Evolutionary conservation across 2,329 filamentous ascomycete species (phyloP).

Genomic region (Botrytis fragariae): DNA sequence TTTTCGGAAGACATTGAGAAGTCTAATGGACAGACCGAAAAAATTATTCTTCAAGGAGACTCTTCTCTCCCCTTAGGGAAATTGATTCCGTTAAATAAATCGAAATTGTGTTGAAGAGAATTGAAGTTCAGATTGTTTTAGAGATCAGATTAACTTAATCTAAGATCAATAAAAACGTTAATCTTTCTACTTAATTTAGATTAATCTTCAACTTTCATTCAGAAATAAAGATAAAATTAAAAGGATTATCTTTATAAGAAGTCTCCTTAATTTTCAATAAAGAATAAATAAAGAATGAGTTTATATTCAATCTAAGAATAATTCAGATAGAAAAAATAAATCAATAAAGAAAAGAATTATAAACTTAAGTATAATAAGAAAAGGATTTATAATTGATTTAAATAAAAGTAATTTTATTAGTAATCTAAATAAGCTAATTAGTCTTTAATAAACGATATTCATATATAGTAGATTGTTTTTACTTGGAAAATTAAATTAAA

Average conservation of each 20-base stretch:
- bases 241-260: rapidly evolving
- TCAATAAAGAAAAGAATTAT: neutral
- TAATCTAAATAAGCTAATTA: neutral
- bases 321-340: neutral
- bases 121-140: constrained; percentile 11
- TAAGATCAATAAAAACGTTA: neutral
- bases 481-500: no score
- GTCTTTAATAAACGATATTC: neutral
- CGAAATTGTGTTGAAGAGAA: neutral
- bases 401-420: neutral
- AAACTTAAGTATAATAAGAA: neutral
- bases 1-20: constrained; percentile 2
- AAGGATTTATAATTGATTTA: neutral
- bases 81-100: neutral
- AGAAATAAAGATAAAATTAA: neutral
- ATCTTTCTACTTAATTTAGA: neutral
- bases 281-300: neutral
- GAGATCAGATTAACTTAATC: neutral
- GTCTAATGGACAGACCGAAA: neutral
- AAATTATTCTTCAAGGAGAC: neutral
- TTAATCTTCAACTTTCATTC: neutral
- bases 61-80: neutral
- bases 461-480: neutral
- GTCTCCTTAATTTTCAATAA: neutral
- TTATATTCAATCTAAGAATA: neutral